These are phyloP conservation scores for Tinospora cordifolia DNA, from an alignment of 164 flowering plant genomes.

Conservation along the genomic window DNA sequence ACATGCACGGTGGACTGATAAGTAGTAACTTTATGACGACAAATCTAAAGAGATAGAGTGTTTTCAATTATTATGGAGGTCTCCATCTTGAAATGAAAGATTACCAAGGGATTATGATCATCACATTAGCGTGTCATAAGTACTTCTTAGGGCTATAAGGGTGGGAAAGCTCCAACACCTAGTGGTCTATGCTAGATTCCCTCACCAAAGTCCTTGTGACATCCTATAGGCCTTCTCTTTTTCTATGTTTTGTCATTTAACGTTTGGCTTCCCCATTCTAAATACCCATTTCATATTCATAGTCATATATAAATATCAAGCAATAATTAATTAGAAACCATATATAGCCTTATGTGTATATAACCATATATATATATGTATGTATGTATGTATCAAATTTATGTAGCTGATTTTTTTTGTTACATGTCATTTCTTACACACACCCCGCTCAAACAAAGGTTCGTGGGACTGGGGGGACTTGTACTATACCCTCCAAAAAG, in stretches of 20 bases:
- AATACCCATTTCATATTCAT: slow-evolving; percentile 13
- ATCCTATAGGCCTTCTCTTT: slow-evolving; percentile 11
- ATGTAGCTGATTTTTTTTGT: too few relatives aligned
- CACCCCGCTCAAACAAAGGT: too few relatives aligned
- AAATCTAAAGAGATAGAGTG: slow-evolving; percentile 3
- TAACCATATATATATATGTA: too few relatives aligned
- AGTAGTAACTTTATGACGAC: neutral
- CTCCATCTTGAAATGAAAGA: slow-evolving; percentile 7
- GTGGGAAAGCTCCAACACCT: slow-evolving; percentile 16
- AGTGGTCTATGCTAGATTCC: slow-evolving; percentile 22
- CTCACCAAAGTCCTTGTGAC: slow-evolving; percentile 4
- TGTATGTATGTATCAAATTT: too few relatives aligned
- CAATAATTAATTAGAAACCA: too few relatives aligned
- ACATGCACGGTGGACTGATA: slow-evolving; percentile 9
- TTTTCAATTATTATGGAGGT: slow-evolving; percentile 10
- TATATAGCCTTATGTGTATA: too few relatives aligned
- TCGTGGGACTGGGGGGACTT: too few relatives aligned
- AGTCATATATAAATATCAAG: neutral
- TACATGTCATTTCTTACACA: neutral
- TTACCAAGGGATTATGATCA: slow-evolving; percentile 1
- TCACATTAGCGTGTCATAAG: slow-evolving; percentile 10
- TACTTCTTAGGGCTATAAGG: neutral
- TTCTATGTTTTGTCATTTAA: slow-evolving; percentile 10
- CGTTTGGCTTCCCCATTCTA: slow-evolving; percentile 22
- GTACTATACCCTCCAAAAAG: too few relatives aligned